phyloP scores from a whole-genome alignment of 176 grass and related monocot genomes.

The Puya raimondii region DNA sequence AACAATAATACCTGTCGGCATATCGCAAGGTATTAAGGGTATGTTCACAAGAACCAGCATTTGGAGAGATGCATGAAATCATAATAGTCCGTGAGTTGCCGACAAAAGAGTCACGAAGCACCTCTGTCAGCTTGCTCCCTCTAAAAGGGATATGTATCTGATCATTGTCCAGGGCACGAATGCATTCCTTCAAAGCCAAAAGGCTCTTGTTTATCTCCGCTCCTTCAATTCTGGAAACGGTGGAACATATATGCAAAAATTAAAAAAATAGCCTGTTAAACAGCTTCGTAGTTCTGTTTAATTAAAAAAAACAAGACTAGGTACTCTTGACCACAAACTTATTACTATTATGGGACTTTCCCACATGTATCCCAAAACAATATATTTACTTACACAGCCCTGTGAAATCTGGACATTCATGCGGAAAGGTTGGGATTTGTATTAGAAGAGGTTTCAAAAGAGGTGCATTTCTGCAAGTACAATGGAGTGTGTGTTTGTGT shows the following conservation, averaged over 20 bases:
- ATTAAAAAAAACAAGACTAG: not conserved
- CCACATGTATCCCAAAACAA: too few relatives aligned
- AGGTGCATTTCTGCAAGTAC: too few relatives aligned
- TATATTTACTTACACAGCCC: too few relatives aligned
- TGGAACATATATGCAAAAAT: not conserved
- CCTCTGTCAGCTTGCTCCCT: constrained; percentile 99
- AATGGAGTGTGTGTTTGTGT: too few relatives aligned
- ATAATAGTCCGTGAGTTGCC: constrained; percentile 95
- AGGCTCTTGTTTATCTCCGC: constrained; percentile 99
- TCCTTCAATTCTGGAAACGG: constrained; percentile 71
- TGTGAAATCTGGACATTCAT: too few relatives aligned
- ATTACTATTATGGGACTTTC: too few relatives aligned
- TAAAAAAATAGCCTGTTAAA: too few relatives aligned
- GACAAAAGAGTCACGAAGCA: constrained; percentile 96
- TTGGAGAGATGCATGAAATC: constrained; percentile 98
- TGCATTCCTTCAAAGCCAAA: constrained; percentile 93
- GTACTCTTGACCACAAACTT: not conserved
- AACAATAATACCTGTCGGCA: constrained; percentile 64
- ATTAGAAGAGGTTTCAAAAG: too few relatives aligned
- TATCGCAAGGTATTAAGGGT: constrained; percentile 98
- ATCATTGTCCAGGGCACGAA: constrained; percentile 96
- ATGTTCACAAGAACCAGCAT: constrained; percentile 96
- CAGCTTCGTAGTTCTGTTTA: too few relatives aligned
- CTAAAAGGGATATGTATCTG: constrained; percentile 98
- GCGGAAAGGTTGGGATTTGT: too few relatives aligned